phyloP scores from a whole-genome alignment of 2,329 filamentous ascomycete species.

The Colletotrichum somersetense region DNA sequence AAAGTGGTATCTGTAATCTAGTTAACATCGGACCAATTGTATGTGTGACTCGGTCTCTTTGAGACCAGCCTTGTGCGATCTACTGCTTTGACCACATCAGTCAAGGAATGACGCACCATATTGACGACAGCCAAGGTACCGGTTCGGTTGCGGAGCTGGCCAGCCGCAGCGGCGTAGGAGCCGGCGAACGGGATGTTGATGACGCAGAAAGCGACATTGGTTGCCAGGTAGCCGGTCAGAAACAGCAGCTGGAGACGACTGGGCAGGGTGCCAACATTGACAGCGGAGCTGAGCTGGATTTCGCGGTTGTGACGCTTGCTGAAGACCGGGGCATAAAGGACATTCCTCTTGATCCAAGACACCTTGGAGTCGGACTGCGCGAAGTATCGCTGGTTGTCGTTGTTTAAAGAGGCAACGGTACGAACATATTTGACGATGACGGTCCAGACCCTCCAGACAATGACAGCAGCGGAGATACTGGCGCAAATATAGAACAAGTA shows the following conservation, averaged over 20 bases:
- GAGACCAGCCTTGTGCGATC: not conserved
- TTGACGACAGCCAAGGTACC: conserved; percentile 80
- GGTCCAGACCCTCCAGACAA: conserved; percentile 75
- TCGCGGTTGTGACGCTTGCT: conserved; percentile 77
- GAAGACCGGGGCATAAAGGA: conserved; percentile 74
- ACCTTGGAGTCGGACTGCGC: conserved; percentile 65
- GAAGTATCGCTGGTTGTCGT: conserved; percentile 86
- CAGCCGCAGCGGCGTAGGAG: conserved; percentile 57
- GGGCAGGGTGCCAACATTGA: conserved; percentile 74
- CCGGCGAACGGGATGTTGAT: conserved; percentile 71
- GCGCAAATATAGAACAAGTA: conserved; percentile 75
- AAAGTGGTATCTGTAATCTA: conserved; percentile 68
- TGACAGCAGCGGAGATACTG: conserved; percentile 71
- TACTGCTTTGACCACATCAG: not conserved
- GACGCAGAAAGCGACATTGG: conserved; percentile 83
- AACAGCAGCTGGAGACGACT: conserved; percentile 73
- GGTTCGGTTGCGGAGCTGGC: conserved; percentile 74
- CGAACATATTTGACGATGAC: conserved; percentile 76
- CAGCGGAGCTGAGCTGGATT: conserved; percentile 70
- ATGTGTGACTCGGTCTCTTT: not conserved
- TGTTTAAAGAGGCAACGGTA: conserved; percentile 80
- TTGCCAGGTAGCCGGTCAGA: conserved; percentile 68
- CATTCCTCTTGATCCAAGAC: conserved; percentile 75
- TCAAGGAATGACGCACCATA: conserved; percentile 66
- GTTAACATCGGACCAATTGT: conserved; percentile 30